Evolutionary conservation across 2,329 filamentous ascomycete genomes (phyloP).

Genomic region (Exophiala dermatitidis): DNA sequence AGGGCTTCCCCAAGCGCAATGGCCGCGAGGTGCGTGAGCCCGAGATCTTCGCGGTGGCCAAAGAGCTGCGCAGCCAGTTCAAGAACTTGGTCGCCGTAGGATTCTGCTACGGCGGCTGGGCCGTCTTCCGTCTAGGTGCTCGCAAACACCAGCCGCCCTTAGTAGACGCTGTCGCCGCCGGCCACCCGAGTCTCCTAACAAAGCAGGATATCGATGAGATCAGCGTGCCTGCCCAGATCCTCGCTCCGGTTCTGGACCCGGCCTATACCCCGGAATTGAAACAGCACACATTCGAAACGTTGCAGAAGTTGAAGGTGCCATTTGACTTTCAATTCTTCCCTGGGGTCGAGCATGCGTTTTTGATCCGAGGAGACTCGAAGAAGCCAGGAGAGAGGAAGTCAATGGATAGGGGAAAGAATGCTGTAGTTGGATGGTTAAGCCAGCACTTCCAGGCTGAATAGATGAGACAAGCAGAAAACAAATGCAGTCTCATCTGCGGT

Average conservation of each 20-base stretch:
- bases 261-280: conserved; percentile 44
- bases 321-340: conserved; percentile 50
- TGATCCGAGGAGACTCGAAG: conserved; percentile 37
- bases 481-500: no score
- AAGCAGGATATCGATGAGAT: conserved; percentile 42
- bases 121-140: conserved; percentile 41
- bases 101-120: conserved; percentile 45
- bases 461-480: no score
- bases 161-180: conserved; percentile 42
- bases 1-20: conserved; percentile 35
- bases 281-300: conserved; percentile 34
- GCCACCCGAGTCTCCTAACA: conserved; percentile 40
- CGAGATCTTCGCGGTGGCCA: conserved; percentile 37
- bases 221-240: conserved; percentile 44
- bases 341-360: conserved; percentile 44
- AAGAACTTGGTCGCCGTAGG: conserved; percentile 41
- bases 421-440: conserved; percentile 42
- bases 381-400: conserved; percentile 39
- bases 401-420: conserved; percentile 45
- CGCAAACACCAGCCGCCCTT: conserved; percentile 33
- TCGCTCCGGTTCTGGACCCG: conserved; percentile 45
- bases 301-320: conserved; percentile 36
- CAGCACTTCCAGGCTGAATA: background rate
- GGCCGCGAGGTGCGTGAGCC: conserved; percentile 37
- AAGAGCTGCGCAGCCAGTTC: conserved; percentile 34